Evolutionary conservation across 768 basidiomycete species (phyloP), one percentile per base, ranked within the genome.

Genomic region (Nidula microcarpa): DNA sequence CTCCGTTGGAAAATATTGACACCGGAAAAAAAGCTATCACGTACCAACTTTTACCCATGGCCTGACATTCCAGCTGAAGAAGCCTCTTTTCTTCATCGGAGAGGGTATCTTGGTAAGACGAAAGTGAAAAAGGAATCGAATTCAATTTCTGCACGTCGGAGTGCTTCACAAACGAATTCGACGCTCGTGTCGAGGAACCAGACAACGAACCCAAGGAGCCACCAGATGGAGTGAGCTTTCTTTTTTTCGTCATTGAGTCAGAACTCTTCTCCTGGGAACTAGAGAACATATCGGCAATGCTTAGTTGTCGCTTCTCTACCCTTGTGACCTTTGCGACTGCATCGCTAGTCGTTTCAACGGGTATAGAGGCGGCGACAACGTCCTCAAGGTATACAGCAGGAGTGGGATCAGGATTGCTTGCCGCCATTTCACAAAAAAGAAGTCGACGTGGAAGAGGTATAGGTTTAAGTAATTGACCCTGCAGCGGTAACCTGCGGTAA

Each of bases 41-140:
- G 11, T 59, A 85, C 87, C 88, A 89, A 59, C 84, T 85, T 64
- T 81, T 82, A 17, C 85, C 84, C 78, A 92, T 80, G n/a, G 77
- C 78, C 43, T 86, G 81, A 59, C 81, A 83, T 65, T 92, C 90
- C 17, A 93, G 78, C 39, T 69, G 65, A 36, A 93, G 76, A 13
- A 91, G 68, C 14, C 72, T 65, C 50, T 69, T 79, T 58, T 85
- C 75, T 50, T 87, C 80, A 16, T 83, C 81, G 7, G 79, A 73
- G 47, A 89, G 65, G 4, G 80, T 76, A 3, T 75, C 77, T 39
- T 70, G 57, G 60, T 76, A 90, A 30, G 73, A 75, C 9, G 70
- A 73, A 57, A 80, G 55, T 32, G 86, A 87, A 65, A 90, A 89
- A 7, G 87, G 84, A 43, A 90, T 85, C 9, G 81, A 76, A 62